Base-by-base conservation (phyloP, 768 basidiomycete species). In the Russula abietina region DNA sequence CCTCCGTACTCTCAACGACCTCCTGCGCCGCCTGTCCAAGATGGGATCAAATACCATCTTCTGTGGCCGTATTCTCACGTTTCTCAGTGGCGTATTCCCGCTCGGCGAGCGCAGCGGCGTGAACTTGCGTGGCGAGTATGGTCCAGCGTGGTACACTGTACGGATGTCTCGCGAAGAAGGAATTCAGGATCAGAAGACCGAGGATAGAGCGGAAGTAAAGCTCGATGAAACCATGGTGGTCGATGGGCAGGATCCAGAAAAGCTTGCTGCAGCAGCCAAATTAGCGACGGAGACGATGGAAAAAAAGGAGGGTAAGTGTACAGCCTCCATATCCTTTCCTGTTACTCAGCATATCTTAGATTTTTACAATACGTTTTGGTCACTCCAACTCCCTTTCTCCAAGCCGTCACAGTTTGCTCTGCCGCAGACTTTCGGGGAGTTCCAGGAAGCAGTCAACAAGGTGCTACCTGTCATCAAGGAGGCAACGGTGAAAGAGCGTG, bases 361-460 rank as follows among this genome's bases (percentile, higher is more conserved):
- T 28, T 89, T 94, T 71, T 94, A 93, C 75, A 82, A 85, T 62
- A 89, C 83, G 0, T 95, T 96, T 76, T 96, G 93, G 93, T 88
- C 88, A 0, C 77, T 96, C 9, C 93, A 97, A 69, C 77, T 87
- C 4, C 85, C 84, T 6, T 95, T 96, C 75, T 92, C 91, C 33
- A 83, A 86, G 65, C 93, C 93, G 2, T 79, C 85, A 0, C 66
- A 84, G 11, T 93, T 95, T 69, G 79, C 82, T 12, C 74, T 75
- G 17, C 77, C 81, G 12, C 75, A 76, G 33, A 77, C 82, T 0
- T 83, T 94, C 66, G 71, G 77, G 0, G 75, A 83, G 33, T 92
- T 96, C 73, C 85, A 84, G 65, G 80, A 83, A 9, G 81, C 86
- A 0, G 85, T 93, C 7, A 81, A 81, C 65, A 86, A 83, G 68